Percentiles rank a stretch among this genome's conserved stretches.
These are phyloP conservation scores for Globisporangium splendens DNA, from an alignment of 352 stramenopile genomes.

Conservation along the genomic window DNA sequence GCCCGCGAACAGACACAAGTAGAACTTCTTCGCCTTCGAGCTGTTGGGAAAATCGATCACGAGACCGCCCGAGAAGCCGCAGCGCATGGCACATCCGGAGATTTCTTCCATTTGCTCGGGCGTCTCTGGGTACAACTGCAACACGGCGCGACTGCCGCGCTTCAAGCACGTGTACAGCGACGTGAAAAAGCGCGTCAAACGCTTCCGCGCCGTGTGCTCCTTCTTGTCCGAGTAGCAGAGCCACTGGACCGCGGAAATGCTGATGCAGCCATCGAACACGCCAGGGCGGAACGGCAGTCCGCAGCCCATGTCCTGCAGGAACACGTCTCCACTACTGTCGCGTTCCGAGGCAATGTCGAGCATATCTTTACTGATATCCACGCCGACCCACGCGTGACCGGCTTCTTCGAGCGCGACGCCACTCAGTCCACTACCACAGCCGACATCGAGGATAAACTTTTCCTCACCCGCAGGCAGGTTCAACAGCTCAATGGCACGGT, in stretches of 20 bases:
- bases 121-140: constrained; percentile 99
- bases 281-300: constrained; percentile 97
- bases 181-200: constrained; percentile 97
- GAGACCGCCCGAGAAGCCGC: constrained; percentile 93
- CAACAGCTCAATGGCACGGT: constrained; percentile 96
- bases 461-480: constrained; percentile 88
- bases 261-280: constrained; percentile 99
- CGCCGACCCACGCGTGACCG: constrained; percentile 97
- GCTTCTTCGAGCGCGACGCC: constrained; percentile 88
- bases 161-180: constrained; percentile 89
- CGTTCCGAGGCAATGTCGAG: constrained; percentile 97
- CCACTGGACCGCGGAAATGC: constrained; percentile 99
- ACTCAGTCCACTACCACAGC: constrained; percentile 96
- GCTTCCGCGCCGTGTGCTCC: constrained; percentile 90
- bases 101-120: constrained; percentile 96
- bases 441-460: constrained; percentile 95
- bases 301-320: constrained; percentile 97
- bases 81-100: constrained; percentile 84
- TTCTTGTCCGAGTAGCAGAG: constrained; percentile 99
- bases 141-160: constrained; percentile 89
- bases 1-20: constrained; percentile 96
- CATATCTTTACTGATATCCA: constrained; percentile 98
- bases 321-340: constrained; percentile 84
- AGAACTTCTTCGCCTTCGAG: constrained; percentile 99
- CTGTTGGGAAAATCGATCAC: constrained; percentile 99